These are phyloP conservation scores for Lagenidium sp. DNA, from an alignment of 352 stramenopile genomes.

Conservation along the genomic window DNA sequence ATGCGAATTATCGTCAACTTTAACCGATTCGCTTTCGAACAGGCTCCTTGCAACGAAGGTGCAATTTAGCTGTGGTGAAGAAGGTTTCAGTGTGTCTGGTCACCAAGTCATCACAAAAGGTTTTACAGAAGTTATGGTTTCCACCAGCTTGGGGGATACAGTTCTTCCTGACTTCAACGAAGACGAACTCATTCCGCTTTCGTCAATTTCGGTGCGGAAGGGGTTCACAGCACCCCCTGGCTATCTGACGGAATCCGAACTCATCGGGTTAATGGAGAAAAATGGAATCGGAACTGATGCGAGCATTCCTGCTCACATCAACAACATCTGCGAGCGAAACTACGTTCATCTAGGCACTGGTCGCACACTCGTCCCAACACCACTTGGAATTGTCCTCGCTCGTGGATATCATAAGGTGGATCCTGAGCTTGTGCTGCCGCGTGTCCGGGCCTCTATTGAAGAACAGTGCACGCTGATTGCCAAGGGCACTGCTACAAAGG, in stretches of 20 bases:
- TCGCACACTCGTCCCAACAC: constrained; percentile 49
- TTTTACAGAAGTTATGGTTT: constrained; percentile 22
- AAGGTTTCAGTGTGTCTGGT: constrained; percentile 52
- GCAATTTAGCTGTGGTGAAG: constrained; percentile 46
- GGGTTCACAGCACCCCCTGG: constrained; percentile 48
- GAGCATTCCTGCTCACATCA: constrained; percentile 73
- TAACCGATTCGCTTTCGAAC: no score
- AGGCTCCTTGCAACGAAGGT: constrained; percentile 28
- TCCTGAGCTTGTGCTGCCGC: constrained; percentile 59
- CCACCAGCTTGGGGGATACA: constrained; percentile 8
- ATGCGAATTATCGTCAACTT: no score
- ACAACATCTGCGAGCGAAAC: constrained; percentile 79
- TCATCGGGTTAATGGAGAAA: constrained; percentile 81
- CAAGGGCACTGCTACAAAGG: constrained; percentile 38
- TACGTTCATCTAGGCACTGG: constrained; percentile 54
- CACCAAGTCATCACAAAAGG: constrained; percentile 36
- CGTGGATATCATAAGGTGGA: constrained; percentile 73
- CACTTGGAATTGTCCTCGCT: constrained; percentile 63
- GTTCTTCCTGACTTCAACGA: constrained; percentile 40
- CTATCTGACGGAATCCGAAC: constrained; percentile 70
- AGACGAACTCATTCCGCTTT: constrained; percentile 45
- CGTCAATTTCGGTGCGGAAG: constrained; percentile 53
- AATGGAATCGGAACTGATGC: constrained; percentile 77
- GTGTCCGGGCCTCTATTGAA: constrained; percentile 75
- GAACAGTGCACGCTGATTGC: constrained; percentile 74